Evolutionary conservation across 345 rosid genomes (phyloP), one percentile per base, ranked within the genome.

Genomic region (Cardamine chenopodiifolia): DNA sequence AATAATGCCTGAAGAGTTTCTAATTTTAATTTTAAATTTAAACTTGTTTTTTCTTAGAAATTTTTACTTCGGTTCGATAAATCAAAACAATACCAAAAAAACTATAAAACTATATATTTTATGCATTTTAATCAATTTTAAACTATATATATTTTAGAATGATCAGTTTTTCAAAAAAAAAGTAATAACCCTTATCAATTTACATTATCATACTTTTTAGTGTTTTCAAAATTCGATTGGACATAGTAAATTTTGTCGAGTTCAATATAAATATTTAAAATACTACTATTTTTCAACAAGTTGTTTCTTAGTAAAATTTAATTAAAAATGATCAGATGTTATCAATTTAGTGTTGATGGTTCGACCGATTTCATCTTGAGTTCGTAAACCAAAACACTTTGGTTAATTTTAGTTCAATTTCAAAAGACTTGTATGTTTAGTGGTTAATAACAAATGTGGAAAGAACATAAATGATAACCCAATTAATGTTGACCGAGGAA

Each of bases 401-500:
- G 35, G 62, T 39, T 62, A 39, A 37, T 40, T 13, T 42, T 54
- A 34, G 32, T 54, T 73, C 8, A 12, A 7, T 34, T 54, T 25
- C 3, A 10, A 60, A 15, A 37, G 2, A 49, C 13, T 61, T 17
- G 7, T 9, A 11, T 28, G 26, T 72, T 34, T 17, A 48, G 55
- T 26, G 19, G 45, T 39, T 48, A 58, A 35, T 35, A 37, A 28
- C 9, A 47, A 19, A 58, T 28, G 7, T 56, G 12, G 59, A 34
- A 56, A 37, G 6, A 23, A 57, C 57, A 64, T 42, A 31, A 44
- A 53, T 11, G 15, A 12, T 9, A 60, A n/a, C 31, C 26, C 31
- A 18, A 49, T 13, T 35, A 8, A 5, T 28, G 25, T 72, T 71
- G 68, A 71, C 68, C 19, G 6, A 49, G 8, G 18, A 40, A 72